A percentile compares a stretch with the other conserved stretches of the same genome.
These are phyloP conservation scores for Rasamsonia emersonii DNA, from an alignment of 2,329 filamentous ascomycete genomes.

Conservation along the genomic window DNA sequence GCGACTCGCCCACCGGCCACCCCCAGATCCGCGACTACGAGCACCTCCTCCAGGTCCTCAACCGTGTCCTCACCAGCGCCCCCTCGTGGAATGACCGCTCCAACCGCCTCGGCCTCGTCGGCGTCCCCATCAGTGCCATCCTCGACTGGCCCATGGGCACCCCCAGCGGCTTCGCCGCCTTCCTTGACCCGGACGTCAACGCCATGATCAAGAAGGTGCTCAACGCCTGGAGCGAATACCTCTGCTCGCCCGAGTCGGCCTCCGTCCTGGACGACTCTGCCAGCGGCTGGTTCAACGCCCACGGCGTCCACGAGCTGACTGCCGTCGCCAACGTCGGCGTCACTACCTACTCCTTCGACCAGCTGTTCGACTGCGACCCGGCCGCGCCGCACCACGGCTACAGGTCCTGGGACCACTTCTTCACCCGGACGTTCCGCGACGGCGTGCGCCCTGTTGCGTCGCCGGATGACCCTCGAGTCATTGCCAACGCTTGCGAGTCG, in stretches of 20 bases:
- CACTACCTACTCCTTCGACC: slow-evolving; percentile 17
- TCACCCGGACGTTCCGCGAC: slow-evolving; percentile 51
- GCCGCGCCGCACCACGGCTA: slow-evolving; percentile 39
- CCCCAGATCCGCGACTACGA: slow-evolving; percentile 57
- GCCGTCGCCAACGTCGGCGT: slow-evolving; percentile 18
- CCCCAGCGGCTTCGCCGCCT: slow-evolving; percentile 45
- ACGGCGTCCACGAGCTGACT: slow-evolving; percentile 40
- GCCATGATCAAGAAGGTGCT: slow-evolving; percentile 44
- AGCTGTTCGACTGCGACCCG: slow-evolving; percentile 22
- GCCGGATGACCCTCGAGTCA: slow-evolving; percentile 40
- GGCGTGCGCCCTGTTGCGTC: slow-evolving; percentile 51
- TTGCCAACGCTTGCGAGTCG: slow-evolving; percentile 59
- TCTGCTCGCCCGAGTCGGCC: slow-evolving; percentile 46
- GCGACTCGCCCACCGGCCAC: slow-evolving; percentile 52
- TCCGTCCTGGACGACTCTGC: slow-evolving; percentile 36
- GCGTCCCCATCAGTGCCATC: slow-evolving; percentile 49
- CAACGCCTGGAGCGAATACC: slow-evolving; percentile 46
- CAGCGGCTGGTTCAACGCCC: slow-evolving; percentile 49
- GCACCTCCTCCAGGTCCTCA: slow-evolving; percentile 59
- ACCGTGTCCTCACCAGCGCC: slow-evolving; percentile 38
- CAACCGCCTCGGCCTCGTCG: slow-evolving; percentile 43
- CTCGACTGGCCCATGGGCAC: slow-evolving; percentile 54
- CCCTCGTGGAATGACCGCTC: slow-evolving; percentile 25
- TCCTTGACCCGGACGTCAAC: slow-evolving; percentile 47
- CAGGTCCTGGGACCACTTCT: slow-evolving; percentile 63